These are phyloP conservation scores for Hypoxylon sp. DNA, from an alignment of 2,329 filamentous ascomycete species.

Conservation along the genomic window DNA sequence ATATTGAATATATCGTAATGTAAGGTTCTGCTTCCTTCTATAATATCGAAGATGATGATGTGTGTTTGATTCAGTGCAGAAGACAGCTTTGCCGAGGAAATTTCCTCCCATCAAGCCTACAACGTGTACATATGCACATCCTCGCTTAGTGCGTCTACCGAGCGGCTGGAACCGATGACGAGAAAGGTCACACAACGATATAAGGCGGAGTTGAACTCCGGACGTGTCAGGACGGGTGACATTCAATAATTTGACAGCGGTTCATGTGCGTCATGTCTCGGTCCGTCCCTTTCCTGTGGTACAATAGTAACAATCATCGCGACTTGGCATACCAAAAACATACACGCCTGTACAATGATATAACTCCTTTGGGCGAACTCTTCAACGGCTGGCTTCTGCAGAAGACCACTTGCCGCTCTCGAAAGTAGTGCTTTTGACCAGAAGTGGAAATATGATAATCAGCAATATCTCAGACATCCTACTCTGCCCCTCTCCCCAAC, in stretches of 20 bases:
- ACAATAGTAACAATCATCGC: not conserved
- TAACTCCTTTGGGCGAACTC: not conserved
- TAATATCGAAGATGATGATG: conserved; percentile 4
- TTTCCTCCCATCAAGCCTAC: conserved; percentile 6
- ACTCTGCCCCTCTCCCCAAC: too few species aligned
- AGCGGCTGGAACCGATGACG: not conserved
- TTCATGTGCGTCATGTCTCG: conserved; percentile 6
- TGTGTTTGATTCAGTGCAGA: too few species aligned
- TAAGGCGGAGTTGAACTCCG: conserved; percentile 1
- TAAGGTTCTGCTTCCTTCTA: not conserved
- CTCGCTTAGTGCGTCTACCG: conserved; percentile 7
- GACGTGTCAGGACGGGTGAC: conserved; percentile 2
- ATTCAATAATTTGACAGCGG: not conserved
- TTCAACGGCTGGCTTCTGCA: not conserved
- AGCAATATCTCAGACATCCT: not conserved
- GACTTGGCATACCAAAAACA: not conserved
- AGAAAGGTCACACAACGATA: conserved; percentile 17
- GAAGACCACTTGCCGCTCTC: not conserved
- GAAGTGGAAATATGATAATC: not conserved
- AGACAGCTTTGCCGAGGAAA: conserved; percentile 25
- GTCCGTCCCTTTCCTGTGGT: not conserved
- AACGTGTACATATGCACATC: not conserved
- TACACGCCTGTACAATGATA: not conserved
- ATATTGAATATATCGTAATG: not conserved
- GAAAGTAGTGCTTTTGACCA: not conserved